These are phyloP conservation scores for Arabidopsis hybrid DNA, from an alignment of 441 rosid species.

Conservation along the genomic window DNA sequence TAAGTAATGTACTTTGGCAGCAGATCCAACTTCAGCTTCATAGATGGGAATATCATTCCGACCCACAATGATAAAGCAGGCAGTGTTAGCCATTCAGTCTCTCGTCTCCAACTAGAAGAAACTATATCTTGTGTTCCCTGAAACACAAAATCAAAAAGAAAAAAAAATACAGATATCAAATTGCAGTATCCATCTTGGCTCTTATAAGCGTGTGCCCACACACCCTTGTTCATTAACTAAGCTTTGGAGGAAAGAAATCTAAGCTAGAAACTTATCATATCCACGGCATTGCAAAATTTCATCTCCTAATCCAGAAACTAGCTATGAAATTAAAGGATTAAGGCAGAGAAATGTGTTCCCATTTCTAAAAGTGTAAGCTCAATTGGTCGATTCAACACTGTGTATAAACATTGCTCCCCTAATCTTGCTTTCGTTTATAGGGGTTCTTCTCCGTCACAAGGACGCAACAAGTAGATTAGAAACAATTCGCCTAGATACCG, in stretches of 20 bases:
- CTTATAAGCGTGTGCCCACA: neutral
- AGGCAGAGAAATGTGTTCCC: slow-evolving; percentile 6
- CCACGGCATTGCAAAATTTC: neutral
- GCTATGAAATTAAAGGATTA: neutral
- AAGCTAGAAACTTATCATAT: slow-evolving; percentile 1
- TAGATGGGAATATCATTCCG: slow-evolving; percentile 93
- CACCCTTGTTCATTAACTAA: neutral
- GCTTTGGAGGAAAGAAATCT: neutral
- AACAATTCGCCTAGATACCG: too few relatives aligned
- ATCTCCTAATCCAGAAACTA: neutral
- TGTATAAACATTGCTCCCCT: too few relatives aligned
- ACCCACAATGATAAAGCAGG: slow-evolving; percentile 93
- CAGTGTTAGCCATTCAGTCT: slow-evolving; percentile 75
- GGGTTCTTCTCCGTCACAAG: too few relatives aligned
- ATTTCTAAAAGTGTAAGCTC: neutral
- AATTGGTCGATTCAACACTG: neutral
- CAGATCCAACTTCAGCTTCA: slow-evolving; percentile 97
- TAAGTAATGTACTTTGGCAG: slow-evolving; percentile 65
- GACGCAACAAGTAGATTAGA: too few relatives aligned
- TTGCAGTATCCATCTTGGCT: neutral
- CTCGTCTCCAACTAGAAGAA: neutral
- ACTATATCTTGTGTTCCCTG: slow-evolving; percentile 21
- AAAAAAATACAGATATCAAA: neutral
- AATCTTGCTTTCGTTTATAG: too few relatives aligned
- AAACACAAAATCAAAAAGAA: neutral